Evolutionary conservation across 2,329 filamentous ascomycete genomes (phyloP), one percentile per base, ranked within the genome.

Genomic region (Pleurostoma richardsiae): DNA sequence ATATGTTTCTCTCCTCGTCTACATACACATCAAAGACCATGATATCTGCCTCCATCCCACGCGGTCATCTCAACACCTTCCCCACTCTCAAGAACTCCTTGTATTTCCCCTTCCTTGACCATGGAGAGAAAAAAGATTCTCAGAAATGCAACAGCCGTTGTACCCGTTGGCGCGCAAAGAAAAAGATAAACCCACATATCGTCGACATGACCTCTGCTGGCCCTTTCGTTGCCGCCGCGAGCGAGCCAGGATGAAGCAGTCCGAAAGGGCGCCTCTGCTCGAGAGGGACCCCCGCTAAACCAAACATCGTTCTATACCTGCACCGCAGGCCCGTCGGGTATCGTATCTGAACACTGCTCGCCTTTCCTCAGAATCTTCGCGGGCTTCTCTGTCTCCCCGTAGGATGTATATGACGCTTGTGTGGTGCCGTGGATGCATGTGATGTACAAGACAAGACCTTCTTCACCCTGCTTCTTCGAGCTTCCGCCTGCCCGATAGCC

Each of bases 401-500:
- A 8, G 8, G 33, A 36, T 36, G n/a, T 36, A 36, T 36, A 36
- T 36, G 33, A 36, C 8, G 33, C 33, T n/a, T 8, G 33, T 36
- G 33, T 8, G 33, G 33, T 36, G 33, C 8, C n/a, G 33, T n/a
- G 8, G 8, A 36, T 36, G 19, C 33, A n/a, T n/a, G 33, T 36
- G 8, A 36, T 36, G 8, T n/a, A 36, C n/a, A n/a, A 36, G 33
- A 19, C 19, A 19, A 19, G 19, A 19, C 19, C 19, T 19, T 2
- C 33, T n/a, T 36, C 8, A 36, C n/a, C 33, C 8, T 8, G 33
- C 8, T n/a, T 36, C 33, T 36, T 8, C 52, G 39, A 63, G 47
- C 52, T 66, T 70, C 31, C 59, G 59, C 43, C 30, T 57, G 61
- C 42, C 71, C 73, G 10, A 70, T 65, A 3, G 58, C 52, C 55